A percentile compares a stretch with the other conserved stretches of the same genome.
Evolutionary conservation across 139 green algal genomes (phyloP).

Genomic region (Coelastrella sp.): DNA sequence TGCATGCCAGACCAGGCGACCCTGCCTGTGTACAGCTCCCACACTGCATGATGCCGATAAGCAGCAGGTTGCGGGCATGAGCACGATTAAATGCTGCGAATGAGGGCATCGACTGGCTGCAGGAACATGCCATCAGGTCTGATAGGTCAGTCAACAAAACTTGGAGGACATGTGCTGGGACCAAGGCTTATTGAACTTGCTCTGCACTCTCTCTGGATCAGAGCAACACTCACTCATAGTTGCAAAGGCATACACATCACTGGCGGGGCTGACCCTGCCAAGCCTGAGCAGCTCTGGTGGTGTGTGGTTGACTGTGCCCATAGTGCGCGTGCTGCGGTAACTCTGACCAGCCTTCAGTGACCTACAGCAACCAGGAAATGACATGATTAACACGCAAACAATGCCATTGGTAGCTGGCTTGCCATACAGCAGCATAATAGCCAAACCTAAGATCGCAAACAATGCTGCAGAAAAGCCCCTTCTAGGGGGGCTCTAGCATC

Average conservation of each 20-base stretch:
- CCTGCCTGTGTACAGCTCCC: slow-evolving; percentile 43
- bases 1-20: slow-evolving; percentile 11
- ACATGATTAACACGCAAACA: neutral
- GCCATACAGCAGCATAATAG: neutral
- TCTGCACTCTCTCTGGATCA: neutral
- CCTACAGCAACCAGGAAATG: neutral
- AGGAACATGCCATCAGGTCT: neutral
- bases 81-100: neutral
- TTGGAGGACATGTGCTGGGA: neutral
- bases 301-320: slow-evolving; percentile 27
- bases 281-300: slow-evolving; percentile 33
- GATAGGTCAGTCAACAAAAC: neutral
- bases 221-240: slow-evolving; percentile 4
- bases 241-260: slow-evolving; percentile 26
- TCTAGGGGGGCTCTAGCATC: neutral
- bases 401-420: neutral
- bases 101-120: neutral
- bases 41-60: neutral
- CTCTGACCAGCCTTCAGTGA: slow-evolving; percentile 12
- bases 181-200: neutral
- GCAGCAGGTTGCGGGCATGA: neutral
- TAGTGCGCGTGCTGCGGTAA: slow-evolving; percentile 23
- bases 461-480: neutral
- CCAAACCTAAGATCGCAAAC: neutral
- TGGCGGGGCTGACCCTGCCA: slow-evolving; percentile 2